Evolutionary conservation across 345 rosid species (phyloP).

Genomic region (Schrenkiella parvula): DNA sequence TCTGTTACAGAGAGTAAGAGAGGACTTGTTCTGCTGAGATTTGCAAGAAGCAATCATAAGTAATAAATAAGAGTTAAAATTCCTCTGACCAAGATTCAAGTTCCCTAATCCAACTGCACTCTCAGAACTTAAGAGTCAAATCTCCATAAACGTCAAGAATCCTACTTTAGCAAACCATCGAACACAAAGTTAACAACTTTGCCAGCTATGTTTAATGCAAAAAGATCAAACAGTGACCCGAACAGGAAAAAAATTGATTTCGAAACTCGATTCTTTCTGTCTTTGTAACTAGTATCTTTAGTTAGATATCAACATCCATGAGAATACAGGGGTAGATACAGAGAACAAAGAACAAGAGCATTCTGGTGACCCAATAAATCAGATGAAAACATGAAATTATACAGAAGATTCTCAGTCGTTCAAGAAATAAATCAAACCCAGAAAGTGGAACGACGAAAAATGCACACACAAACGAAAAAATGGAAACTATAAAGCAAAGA

Average conservation of each 20-base stretch:
- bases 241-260: neutral
- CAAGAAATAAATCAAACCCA: slow-evolving; percentile 1
- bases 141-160: neutral
- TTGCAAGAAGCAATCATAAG: neutral
- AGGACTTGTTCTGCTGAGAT: neutral
- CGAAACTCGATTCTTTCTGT: too few relatives aligned
- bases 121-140: neutral
- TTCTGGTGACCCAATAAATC: neutral
- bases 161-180: neutral
- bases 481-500: neutral
- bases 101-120: neutral
- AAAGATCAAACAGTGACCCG: neutral
- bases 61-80: neutral
- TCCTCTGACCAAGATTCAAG: neutral
- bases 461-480: neutral
- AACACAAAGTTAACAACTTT: neutral
- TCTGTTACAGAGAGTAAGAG: neutral
- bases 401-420: neutral
- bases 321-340: neutral
- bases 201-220: neutral
- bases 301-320: neutral
- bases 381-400: neutral
- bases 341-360: slow-evolving; percentile 1
- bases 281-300: neutral
- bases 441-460: slow-evolving; percentile 10